Evolutionary conservation across 768 basidiomycete genomes (phyloP), one percentile per base, ranked within the genome.

Genomic region (Tricholoma bakamatsutake): DNA sequence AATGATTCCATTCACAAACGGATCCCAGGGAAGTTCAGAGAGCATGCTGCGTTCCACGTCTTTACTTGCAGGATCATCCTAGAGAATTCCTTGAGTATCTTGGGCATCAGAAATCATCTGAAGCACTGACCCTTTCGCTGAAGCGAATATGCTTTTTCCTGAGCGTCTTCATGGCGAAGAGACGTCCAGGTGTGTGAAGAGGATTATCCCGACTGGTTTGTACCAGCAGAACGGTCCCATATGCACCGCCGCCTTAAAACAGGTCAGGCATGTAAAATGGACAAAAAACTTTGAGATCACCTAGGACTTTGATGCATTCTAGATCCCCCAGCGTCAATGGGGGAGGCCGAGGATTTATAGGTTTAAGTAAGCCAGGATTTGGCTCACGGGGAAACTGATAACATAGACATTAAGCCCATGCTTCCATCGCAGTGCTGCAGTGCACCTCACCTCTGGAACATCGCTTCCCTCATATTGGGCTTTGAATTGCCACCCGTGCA

Each of bases 1-100:
- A 31, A 81, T 57, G 2, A 81, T 64, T 3, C 79, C 79, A 7
- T 70, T 68, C 33, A 82, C 62, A 68, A 82, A 85, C 0, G 83
- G 76, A 53, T 73, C 77, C 83, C 83, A 84, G 4, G 73, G 72
- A 18, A 84, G 66, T 45, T 59, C 57, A 13, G 64, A 62, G 9
- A 85, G 75, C 13, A 61, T 57, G 15, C 61, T 61, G 30, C 76
- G 73, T 67, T 85, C 84, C 4, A 61, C 55, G 55, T 79, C 65
- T 35, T 74, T 73, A 6, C 67, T 66, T 0, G 57, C 55, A 24
- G 67, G 61, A 31, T 66, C 57, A 43, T 57, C 48, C 73, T 72
- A 40, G 18, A 48, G 33, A 18, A 47, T 10, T n/a, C 21, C 30
- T 3, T 27, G 8, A 40, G 45, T 35, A 42, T 37, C n/a, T 2